These are phyloP conservation scores for Cryptococcus sp. DNA, from an alignment of 1,284 basidiomycete genomes.

Conservation along the genomic window DNA sequence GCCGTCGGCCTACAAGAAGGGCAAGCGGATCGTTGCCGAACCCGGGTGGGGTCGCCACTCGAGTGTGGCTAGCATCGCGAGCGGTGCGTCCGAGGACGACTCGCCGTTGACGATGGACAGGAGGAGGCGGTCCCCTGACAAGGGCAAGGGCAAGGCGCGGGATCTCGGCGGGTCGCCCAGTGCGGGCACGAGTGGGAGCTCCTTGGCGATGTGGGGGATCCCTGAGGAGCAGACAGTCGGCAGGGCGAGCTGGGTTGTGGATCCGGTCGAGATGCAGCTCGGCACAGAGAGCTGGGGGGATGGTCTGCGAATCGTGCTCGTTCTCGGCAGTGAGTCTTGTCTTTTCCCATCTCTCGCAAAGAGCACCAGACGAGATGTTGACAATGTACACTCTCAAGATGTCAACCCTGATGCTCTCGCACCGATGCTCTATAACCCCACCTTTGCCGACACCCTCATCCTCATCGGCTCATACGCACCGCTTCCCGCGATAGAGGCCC, in stretches of 20 bases:
- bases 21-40: no score
- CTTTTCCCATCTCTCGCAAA: neutral
- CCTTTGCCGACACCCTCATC: constrained; percentile 33
- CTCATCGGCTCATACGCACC: constrained; percentile 31
- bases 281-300: constrained; percentile 30
- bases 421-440: constrained; percentile 34
- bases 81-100: neutral
- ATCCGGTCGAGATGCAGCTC: constrained; percentile 22
- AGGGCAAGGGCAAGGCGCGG: constrained; percentile 7
- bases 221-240: neutral
- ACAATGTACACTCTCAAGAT: constrained; percentile 14
- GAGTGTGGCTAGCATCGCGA: neutral
- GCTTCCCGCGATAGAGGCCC: constrained; percentile 31
- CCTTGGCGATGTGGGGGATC: neutral
- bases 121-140: neutral
- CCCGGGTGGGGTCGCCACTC: neutral
- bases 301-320: constrained; percentile 27
- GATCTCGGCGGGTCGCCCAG: neutral
- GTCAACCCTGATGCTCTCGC: constrained; percentile 25
- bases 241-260: constrained; percentile 31
- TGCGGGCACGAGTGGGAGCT: no score
- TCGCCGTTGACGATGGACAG: constrained; percentile 6
- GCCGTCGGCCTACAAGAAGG: neutral
- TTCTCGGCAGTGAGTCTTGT: constrained; percentile 33
- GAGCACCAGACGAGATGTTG: neutral